Percentiles rank a stretch among this genome's conserved stretches.
Evolutionary conservation across 2,329 filamentous ascomycete genomes (phyloP).

Genomic region (Epichloe sibirici): DNA sequence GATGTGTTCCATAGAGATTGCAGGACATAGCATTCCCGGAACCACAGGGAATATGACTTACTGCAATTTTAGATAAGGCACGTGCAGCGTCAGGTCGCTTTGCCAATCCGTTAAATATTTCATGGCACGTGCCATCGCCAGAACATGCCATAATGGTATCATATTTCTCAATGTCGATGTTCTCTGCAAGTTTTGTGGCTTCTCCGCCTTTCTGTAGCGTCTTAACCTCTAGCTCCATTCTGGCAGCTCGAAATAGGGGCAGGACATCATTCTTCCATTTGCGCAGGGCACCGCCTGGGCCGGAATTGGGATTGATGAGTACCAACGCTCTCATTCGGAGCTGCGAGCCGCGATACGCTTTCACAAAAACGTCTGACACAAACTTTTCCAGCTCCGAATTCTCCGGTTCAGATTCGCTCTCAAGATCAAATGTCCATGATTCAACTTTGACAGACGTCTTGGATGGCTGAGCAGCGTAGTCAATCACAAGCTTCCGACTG

Average conservation of each 20-base stretch:
- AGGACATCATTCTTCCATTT: slow-evolving; percentile 64
- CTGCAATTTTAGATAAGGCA: slow-evolving; percentile 65
- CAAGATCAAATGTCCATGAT: slow-evolving; percentile 42
- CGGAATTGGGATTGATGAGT: slow-evolving; percentile 82
- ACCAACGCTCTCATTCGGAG: slow-evolving; percentile 71
- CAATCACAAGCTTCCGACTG: slow-evolving; percentile 51
- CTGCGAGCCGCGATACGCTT: slow-evolving; percentile 58
- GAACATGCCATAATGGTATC: slow-evolving; percentile 85
- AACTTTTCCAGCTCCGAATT: slow-evolving; percentile 42
- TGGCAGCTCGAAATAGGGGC: slow-evolving; percentile 72
- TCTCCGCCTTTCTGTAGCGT: slow-evolving; percentile 62
- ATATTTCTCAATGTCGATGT: slow-evolving; percentile 65
- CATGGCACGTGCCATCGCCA: slow-evolving; percentile 82
- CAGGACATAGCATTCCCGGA: slow-evolving; percentile 89
- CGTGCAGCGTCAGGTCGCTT: slow-evolving; percentile 60
- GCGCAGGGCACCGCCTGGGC: slow-evolving; percentile 62
- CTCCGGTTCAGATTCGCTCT: slow-evolving; percentile 10
- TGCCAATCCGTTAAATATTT: slow-evolving; percentile 87
- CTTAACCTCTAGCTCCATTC: slow-evolving; percentile 63
- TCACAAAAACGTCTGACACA: slow-evolving; percentile 50
- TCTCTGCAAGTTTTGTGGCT: slow-evolving; percentile 62
- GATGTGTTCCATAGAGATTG: slow-evolving; percentile 75
- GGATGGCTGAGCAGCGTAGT: slow-evolving; percentile 52
- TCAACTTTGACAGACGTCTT: slow-evolving; percentile 48
- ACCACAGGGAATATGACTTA: slow-evolving; percentile 82